Base-by-base conservation (phyloP, 805 yeast species). In the Suhomyces faveliae region DNA sequence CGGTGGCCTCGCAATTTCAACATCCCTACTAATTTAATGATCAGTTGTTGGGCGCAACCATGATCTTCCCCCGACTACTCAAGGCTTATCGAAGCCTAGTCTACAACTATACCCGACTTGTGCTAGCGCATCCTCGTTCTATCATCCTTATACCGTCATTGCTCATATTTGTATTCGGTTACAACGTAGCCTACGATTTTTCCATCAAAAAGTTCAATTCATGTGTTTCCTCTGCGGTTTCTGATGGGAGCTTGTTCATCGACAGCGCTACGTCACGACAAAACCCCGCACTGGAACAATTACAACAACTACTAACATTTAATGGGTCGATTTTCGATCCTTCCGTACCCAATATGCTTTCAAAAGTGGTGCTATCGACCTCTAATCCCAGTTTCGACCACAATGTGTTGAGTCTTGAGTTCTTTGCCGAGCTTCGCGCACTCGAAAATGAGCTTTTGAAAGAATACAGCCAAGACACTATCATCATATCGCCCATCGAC, bases 111-210 rank as follows among this genome's bases (percentile, higher is more conserved):
- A 33, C 37, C 21, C 19, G 21, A 9, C 8, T 33, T 2, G 37
- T 33, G 21, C 37, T 33, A 4, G 21, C 13, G n/a, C 7, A 33
- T 10, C 37, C 37, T 17, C 37, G 57, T 39, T 27, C 56, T 7
- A 47, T 58, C 38, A 67, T 72, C 13, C 42, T 70, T 39, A 20
- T 68, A 9, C 73, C 74, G 13, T 57, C 68, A 6, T 42, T 70
- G 17, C 23, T 62, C 8, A 54, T 64, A 21, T 71, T 69, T 47
- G 52, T 64, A 2, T 40, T 68, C n/a, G 65, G 73, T 1, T 72
- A 69, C 56, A 60, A 64, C 46, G 60, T 69, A 9, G 43, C 61
- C n/a, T 71, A 71, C 49, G 74, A 70, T 47, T 58, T 62, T 40
- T 58, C 70, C 7, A 57, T 69, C 35, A 58, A 57, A 43, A 54